A percentile compares a stretch with the other conserved stretches of the same genome.
Evolutionary conservation across 2,329 filamentous ascomycete species (phyloP).

Genomic region (Fusarium tjaetaba): DNA sequence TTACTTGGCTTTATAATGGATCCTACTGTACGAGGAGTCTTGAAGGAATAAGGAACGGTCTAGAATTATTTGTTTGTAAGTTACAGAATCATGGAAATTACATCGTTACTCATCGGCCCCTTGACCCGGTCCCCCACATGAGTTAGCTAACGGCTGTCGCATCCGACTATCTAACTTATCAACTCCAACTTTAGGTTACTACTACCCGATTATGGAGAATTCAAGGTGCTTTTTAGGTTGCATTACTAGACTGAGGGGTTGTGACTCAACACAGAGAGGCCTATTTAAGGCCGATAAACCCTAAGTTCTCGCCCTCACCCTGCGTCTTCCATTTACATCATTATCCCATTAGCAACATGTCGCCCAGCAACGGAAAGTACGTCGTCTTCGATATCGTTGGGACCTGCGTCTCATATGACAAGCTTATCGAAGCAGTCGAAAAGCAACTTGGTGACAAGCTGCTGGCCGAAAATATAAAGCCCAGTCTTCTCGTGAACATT

Average conservation of each 20-base stretch:
- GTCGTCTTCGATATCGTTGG: slow-evolving; percentile 37
- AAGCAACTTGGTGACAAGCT: slow-evolving; percentile 54
- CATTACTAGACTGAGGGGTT: background rate
- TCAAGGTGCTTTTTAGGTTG: background rate
- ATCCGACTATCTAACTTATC: background rate
- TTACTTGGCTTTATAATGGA: background rate
- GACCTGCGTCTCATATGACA: slow-evolving; percentile 25
- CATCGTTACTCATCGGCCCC: background rate
- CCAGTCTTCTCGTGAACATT: slow-evolving; percentile 55
- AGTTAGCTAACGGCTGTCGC: background rate
- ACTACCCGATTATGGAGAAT: background rate
- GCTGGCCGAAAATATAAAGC: slow-evolving; percentile 49
- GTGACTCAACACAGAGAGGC: background rate
- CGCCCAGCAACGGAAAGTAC: background rate
- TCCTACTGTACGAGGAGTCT: background rate
- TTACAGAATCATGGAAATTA: background rate
- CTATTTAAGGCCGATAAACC: background rate
- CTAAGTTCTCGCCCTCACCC: too few species aligned
- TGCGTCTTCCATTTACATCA: background rate
- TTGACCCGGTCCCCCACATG: background rate
- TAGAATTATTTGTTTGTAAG: background rate
- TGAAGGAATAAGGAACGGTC: fast-evolving
- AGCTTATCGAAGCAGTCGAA: slow-evolving; percentile 50
- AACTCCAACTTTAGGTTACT: background rate
- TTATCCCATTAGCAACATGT: background rate